phyloP scores from a whole-genome alignment of 768 basidiomycete species.

The Termitomyces sp. region DNA sequence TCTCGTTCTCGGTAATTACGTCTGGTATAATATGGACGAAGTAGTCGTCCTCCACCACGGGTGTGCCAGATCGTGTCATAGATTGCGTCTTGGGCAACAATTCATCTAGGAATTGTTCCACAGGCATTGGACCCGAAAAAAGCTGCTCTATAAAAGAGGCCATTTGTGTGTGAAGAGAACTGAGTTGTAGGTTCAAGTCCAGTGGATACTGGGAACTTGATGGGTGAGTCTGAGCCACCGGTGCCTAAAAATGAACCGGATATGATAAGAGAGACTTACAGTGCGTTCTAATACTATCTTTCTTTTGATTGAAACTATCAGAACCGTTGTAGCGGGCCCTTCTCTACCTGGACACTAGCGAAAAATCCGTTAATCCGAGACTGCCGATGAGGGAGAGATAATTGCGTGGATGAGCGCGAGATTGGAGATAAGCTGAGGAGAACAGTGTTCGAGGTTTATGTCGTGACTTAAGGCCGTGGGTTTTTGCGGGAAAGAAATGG shows the following conservation, averaged over 20 bases:
- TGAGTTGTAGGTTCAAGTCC: not conserved
- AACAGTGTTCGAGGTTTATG: no score
- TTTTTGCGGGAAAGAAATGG: no score
- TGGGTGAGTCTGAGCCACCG: not conserved
- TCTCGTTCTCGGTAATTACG: not conserved
- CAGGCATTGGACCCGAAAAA: constrained; percentile 6
- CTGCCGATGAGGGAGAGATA: no score
- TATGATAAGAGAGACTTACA: not conserved
- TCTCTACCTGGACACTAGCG: no score
- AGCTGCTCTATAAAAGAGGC: not conserved
- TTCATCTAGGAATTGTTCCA: not conserved
- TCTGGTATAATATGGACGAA: not conserved
- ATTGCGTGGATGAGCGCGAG: no score
- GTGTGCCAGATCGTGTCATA: not conserved
- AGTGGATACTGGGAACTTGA: not conserved
- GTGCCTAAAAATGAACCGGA: not conserved
- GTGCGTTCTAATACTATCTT: no score
- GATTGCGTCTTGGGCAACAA: not conserved
- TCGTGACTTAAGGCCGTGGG: no score
- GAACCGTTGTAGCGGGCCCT: no score
- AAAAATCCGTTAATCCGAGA: no score
- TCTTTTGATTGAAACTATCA: no score
- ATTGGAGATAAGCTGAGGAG: no score
- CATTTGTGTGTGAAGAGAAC: no score
- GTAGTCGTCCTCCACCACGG: not conserved